Evolutionary conservation across 768 basidiomycete genomes (phyloP), one percentile per base, ranked within the genome.

Genomic region (Coprinellus micaceus): DNA sequence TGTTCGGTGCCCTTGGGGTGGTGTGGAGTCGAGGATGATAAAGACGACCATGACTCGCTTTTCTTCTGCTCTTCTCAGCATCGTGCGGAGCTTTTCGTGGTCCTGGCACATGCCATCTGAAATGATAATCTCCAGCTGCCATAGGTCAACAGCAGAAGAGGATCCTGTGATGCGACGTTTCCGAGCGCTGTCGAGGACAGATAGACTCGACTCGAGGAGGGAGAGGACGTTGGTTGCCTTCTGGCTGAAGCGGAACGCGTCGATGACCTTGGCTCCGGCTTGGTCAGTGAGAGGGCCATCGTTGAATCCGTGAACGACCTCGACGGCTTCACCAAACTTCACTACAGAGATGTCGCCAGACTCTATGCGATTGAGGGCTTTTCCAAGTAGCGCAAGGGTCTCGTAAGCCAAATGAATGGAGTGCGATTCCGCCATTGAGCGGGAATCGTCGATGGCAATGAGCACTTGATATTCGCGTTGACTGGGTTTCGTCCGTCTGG

Each of bases 81-180:
- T 71, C 2, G 85, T 84, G 36, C 89, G 84, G 49, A 99, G 77
- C 61, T 81, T 78, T 40, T 94, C 90, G 69, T 98, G 95, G 66
- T 97, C 91, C 68, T 98, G 94, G 67, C 95, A 98, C 62, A 98
- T 89, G n/a, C 97, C 97, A 64, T 99, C 97, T 15, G 94, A 98
- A 58, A 99, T 93, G 78, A 99, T 97, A 73, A 98, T 91, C 69
- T 98, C 84, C 53, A 99, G 80, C 68, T 99, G 97, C 97, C 97
- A 98, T 22, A 99, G 76, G 60, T 98, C 94, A 17, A 83, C 81
- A 5, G 88, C 81, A 3, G 85, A 80, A 2, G 83, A 76, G 17
- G 86, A 87, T 41, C 77, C 76, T 69, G 78, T 76, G 41, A 78
- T 68, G 43, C 83, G 82, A 22, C 79, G 77, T 63, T 91, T 86